Evolutionary conservation across 352 stramenopile genomes (phyloP).

Genomic region (Saprolegnia parasitica): DNA sequence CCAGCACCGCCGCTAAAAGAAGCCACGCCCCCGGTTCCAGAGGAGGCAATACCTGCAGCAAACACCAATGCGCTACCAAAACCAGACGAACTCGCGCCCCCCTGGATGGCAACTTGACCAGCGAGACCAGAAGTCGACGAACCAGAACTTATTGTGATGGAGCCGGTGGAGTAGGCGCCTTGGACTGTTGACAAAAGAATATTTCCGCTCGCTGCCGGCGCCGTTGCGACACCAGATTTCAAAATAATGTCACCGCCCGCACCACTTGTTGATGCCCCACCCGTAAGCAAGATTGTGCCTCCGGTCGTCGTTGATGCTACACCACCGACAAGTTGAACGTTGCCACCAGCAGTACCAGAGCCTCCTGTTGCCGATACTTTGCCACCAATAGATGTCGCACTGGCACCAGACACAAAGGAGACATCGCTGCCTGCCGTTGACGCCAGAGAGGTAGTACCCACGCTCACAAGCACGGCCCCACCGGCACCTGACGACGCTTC

Average conservation of each 20-base stretch:
- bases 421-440: neutral
- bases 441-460: neutral
- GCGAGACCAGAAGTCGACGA: neutral
- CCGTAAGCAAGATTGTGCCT: slow-evolving; percentile 10
- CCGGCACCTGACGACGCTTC: neutral
- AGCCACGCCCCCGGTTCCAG: slow-evolving; percentile 9
- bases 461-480: neutral
- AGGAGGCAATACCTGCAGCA: neutral
- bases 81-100: neutral
- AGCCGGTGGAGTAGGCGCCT: slow-evolving; percentile 5
- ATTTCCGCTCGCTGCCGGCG: slow-evolving; percentile 10
- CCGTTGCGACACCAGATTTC: neutral
- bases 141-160: slow-evolving; percentile 6
- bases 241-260: slow-evolving; percentile 20
- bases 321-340: slow-evolving; percentile 17
- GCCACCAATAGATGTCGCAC: slow-evolving; percentile 10
- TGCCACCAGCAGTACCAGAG: slow-evolving; percentile 16
- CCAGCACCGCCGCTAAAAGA: slow-evolving; percentile 16
- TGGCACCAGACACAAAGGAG: slow-evolving; percentile 11
- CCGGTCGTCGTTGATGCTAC: slow-evolving; percentile 10
- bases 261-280: slow-evolving; percentile 8
- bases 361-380: slow-evolving; percentile 10
- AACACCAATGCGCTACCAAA: neutral
- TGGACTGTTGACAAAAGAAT: slow-evolving; percentile 17
- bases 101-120: neutral